Conservation (phyloP, 2,329 filamentous ascomycete species). For the Canariomyces notabilis region DNA sequence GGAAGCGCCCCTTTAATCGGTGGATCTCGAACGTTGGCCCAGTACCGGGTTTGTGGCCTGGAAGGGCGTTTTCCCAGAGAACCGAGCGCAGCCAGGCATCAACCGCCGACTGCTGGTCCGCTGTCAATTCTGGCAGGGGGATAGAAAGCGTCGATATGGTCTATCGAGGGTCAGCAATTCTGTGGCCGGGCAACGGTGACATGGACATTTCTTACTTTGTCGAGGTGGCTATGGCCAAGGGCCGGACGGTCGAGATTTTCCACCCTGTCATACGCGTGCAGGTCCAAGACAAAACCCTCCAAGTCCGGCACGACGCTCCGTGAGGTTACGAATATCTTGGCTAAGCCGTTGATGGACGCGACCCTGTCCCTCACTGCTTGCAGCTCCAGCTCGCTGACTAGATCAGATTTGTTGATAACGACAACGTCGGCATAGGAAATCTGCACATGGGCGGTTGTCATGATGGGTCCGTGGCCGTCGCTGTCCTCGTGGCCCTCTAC, state of each 20-base stretch:
- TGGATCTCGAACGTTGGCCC: slow-evolving; percentile 68
- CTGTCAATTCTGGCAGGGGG: slow-evolving; percentile 54
- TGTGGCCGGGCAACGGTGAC: not conserved
- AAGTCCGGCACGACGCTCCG: slow-evolving; percentile 75
- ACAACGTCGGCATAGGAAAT: slow-evolving; percentile 96
- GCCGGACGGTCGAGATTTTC: slow-evolving; percentile 63
- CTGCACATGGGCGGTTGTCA: slow-evolving; percentile 92
- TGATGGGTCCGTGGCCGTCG: slow-evolving; percentile 54
- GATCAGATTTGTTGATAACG: slow-evolving; percentile 87
- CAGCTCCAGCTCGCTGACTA: slow-evolving; percentile 68
- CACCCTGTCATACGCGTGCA: slow-evolving; percentile 88
- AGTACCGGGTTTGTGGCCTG: slow-evolving; percentile 34
- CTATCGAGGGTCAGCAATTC: slow-evolving; percentile 38
- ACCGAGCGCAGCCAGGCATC: slow-evolving; percentile 79
- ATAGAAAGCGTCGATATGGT: slow-evolving; percentile 81
- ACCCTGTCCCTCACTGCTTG: slow-evolving; percentile 66
- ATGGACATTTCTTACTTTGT: slow-evolving; percentile 59
- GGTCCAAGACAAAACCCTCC: slow-evolving; percentile 79
- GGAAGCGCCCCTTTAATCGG: slow-evolving; percentile 75
- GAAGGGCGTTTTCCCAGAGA: slow-evolving; percentile 73
- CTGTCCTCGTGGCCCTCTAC: slow-evolving; percentile 49
- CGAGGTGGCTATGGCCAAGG: slow-evolving; percentile 86
- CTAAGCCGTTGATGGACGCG: slow-evolving; percentile 81
- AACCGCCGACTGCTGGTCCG: slow-evolving; percentile 55
- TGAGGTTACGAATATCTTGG: slow-evolving; percentile 75